Evolutionary conservation across 2,329 filamentous ascomycete genomes (phyloP), one percentile per base, ranked within the genome.

Genomic region (Colletotrichum navitas): DNA sequence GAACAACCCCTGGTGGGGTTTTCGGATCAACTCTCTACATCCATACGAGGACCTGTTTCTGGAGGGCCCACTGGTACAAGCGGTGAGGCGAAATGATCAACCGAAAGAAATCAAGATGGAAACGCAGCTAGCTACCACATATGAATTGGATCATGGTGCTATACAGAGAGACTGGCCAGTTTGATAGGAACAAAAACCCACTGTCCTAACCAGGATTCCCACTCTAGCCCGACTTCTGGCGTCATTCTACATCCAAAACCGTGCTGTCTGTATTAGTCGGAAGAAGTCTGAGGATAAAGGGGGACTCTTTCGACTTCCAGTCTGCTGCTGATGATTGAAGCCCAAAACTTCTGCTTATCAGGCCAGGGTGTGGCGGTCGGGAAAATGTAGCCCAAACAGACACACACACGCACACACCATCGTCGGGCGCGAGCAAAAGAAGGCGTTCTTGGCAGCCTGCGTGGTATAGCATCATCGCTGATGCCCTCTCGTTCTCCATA

Each of bases 21-120:
- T 26, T 5, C 11, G 12, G 14, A 2, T 11, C 2, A 2, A 1
- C n/a, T 12, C n/a, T 12, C 45, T 24, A 14, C n/a, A 2, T 2
- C 21, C n/a, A 14, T 49, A 26, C n/a, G 14, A 26, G n/a, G 4
- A 14, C 2, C 11, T 6, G 10, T 6, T 26, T 12, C 2, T 26
- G n/a, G 12, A n/a, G 21, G 21, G n/a, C 10, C n/a, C n/a, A 24
- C 11, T n/a, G 24, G 1, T 10, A 49, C n/a, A 14, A 14, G 10
- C n/a, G 12, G 10, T 5, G n/a, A n/a, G 11, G 4, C 5, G n/a
- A 10, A 11, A 1, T 12, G 2, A 14, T 26, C n/a, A 4, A 24
- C n/a, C 4, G 24, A 11, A 5, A 12, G 12, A 5, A 49, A 26
- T 1, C 12, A 11, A 10, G n/a, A 24, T 24, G 4, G 10, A 26